Evolutionary conservation across 305 asterid species (phyloP).

Genomic region (Fraxinus greggii): DNA sequence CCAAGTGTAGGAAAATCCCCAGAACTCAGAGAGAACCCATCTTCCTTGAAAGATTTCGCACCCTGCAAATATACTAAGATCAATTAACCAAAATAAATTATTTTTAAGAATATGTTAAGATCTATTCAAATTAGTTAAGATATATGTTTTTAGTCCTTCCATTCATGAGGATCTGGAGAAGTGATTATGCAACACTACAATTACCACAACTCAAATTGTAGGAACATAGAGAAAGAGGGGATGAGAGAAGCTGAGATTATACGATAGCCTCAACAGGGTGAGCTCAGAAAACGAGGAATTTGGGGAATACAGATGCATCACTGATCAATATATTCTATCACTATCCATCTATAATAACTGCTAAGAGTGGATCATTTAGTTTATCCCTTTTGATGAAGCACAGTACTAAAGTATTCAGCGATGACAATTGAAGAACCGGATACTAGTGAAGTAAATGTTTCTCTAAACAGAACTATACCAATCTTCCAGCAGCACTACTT

Average conservation of each 20-base stretch:
- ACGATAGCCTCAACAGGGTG: background rate
- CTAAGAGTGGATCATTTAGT: background rate
- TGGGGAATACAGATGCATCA: background rate
- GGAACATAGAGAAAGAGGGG: background rate
- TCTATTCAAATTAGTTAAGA: background rate
- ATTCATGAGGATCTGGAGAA: background rate
- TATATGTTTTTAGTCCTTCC: background rate
- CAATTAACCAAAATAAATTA: background rate
- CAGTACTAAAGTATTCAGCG: background rate
- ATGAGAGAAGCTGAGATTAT: background rate
- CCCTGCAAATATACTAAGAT: conserved; percentile 54
- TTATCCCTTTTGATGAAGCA: background rate
- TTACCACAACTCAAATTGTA: background rate
- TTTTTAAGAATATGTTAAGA: background rate
- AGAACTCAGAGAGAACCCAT: conserved; percentile 75
- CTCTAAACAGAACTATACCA: conserved; percentile 49
- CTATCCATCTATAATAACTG: background rate
- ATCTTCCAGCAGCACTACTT: conserved; percentile 57
- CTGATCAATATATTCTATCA: background rate
- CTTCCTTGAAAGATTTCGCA: conserved; percentile 58
- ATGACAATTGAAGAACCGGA: conserved; percentile 15
- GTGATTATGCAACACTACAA: conserved; percentile 16
- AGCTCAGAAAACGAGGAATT: background rate
- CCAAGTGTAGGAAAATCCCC: conserved; percentile 98
- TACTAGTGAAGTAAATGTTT: background rate